phyloP scores from a whole-genome alignment of 164 flowering plant species.

The Akebia trifoliata region DNA sequence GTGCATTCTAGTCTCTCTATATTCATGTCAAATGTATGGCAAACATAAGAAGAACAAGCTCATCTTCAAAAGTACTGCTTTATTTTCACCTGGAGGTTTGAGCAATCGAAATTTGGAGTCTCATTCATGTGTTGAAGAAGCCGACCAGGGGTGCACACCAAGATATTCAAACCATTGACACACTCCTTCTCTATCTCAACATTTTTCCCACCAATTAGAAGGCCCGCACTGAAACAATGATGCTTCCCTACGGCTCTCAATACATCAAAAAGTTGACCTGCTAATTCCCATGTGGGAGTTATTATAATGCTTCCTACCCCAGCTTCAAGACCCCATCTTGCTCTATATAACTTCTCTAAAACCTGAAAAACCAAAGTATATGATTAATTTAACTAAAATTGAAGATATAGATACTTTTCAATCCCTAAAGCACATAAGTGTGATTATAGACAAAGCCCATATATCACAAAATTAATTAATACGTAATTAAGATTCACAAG shows the following conservation, averaged over 20 bases:
- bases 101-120: conserved; percentile 92
- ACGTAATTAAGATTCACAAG: too few relatives aligned
- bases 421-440: too few relatives aligned
- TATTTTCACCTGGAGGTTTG: conserved; percentile 77
- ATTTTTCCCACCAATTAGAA: conserved; percentile 91
- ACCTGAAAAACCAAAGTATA: too few relatives aligned
- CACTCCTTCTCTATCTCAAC: conserved; percentile 70
- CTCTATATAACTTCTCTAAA: conserved; percentile 73
- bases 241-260: conserved; percentile 65
- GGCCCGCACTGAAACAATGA: conserved; percentile 89
- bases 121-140: conserved; percentile 99
- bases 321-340: conserved; percentile 78
- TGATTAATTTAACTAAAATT: too few relatives aligned
- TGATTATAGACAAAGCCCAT: too few relatives aligned
- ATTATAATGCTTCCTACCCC: conserved; percentile 94
- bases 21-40: background rate
- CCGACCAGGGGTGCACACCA: conserved; percentile 95
- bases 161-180: conserved; percentile 69
- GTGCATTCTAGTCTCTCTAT: background rate
- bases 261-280: conserved; percentile 74
- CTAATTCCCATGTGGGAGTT: conserved; percentile 94
- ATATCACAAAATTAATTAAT: too few relatives aligned
- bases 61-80: background rate
- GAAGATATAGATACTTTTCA: too few relatives aligned
- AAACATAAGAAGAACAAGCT: background rate